A percentile compares a stretch with the other conserved stretches of the same genome.
Evolutionary conservation across 192 early-diverging fungal species (phyloP).

Genomic region (Spizellomyces punctatus): DNA sequence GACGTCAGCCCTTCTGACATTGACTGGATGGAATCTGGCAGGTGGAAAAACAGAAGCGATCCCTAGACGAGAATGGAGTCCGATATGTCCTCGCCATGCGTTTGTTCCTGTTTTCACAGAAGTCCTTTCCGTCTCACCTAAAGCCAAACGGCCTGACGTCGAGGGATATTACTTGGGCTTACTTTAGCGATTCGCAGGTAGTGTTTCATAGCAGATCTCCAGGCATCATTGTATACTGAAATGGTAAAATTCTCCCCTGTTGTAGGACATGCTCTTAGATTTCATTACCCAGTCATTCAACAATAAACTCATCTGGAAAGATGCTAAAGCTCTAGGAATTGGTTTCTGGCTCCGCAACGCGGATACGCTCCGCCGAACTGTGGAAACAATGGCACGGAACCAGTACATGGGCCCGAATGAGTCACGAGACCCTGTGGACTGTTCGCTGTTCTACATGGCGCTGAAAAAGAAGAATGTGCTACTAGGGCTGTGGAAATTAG

Average conservation of each 20-base stretch:
- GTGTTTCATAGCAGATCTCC: not conserved
- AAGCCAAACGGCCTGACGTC: conserved; percentile 23
- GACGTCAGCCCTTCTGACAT: not conserved
- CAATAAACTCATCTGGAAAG: conserved; percentile 75
- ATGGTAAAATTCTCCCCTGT: too few relatives aligned
- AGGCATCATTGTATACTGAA: not conserved
- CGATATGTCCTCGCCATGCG: conserved; percentile 76
- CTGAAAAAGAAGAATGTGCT: conserved; percentile 89
- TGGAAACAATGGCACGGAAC: conserved; percentile 89
- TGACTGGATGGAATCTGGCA: conserved; percentile 26
- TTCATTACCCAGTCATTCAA: conserved; percentile 49
- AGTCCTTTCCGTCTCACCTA: conserved; percentile 15
- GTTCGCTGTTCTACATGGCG: conserved; percentile 88
- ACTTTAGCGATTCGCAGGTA: conserved; percentile 90
- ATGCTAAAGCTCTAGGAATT: conserved; percentile 80
- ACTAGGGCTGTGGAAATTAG: conserved; percentile 87
- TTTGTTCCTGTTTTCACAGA: conserved; percentile 63
- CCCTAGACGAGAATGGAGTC: conserved; percentile 85
- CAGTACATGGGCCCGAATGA: conserved; percentile 68
- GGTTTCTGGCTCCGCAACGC: conserved; percentile 84
- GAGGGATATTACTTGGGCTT: conserved; percentile 81
- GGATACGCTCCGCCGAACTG: conserved; percentile 65
- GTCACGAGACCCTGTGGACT: conserved; percentile 78
- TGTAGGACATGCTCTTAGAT: conserved; percentile 65
- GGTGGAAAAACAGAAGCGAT: conserved; percentile 70